Base-by-base conservation (phyloP, 2,329 filamentous ascomycete genomes). In the Paraphaeosphaeria minitans region DNA sequence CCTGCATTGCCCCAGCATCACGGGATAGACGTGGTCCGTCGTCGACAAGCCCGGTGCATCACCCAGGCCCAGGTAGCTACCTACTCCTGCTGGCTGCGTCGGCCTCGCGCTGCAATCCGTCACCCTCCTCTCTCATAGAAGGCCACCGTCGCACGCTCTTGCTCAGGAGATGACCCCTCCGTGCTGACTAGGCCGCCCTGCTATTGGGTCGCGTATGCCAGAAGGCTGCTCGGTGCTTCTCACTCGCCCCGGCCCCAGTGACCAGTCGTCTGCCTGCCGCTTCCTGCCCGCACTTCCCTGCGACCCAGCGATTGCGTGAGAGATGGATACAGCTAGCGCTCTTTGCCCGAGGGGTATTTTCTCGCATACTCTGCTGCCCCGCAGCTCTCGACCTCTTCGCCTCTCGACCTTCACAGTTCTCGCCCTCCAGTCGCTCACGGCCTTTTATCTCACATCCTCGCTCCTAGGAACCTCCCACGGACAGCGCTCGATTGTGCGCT, bases 1-100 rank as follows among this genome's bases (percentile, higher is more conserved):
- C 58, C 63, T 70, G 70, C 70, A 71, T 66, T 56, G 64, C 60
- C 59, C 67, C 69, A 65, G 75, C 29, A 31, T 31, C 78, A 79
- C 78, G 68, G 72, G 37, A 39, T 39, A 39, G 37, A 39, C n/a
- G 37, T n/a, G 37, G 37, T 4, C 37, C 37, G n/a, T n/a, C 37
- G 37, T 39, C 16, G 37, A n/a, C 37, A n/a, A 12, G 29, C 29
- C 53, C 57, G 55, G 57, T 57, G 58, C 49, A 55, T 31, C 29
- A 4, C 3, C 24, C 24, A 27, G 55, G 60, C 53, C 57, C 55
- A 58, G n/a, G n/a, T n/a, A n/a, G n/a, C n/a, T n/a, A n/a, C n/a
- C n/a, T n/a, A n/a, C n/a, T n/a, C 51, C 59, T 52, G 52, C 60
- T 56, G 60, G 51, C 50, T 31, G 22, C 24, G 37, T 37, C 22